Evolutionary conservation across 768 basidiomycete genomes (phyloP), one percentile per base, ranked within the genome.

Genomic region (Tylopilus sp.): DNA sequence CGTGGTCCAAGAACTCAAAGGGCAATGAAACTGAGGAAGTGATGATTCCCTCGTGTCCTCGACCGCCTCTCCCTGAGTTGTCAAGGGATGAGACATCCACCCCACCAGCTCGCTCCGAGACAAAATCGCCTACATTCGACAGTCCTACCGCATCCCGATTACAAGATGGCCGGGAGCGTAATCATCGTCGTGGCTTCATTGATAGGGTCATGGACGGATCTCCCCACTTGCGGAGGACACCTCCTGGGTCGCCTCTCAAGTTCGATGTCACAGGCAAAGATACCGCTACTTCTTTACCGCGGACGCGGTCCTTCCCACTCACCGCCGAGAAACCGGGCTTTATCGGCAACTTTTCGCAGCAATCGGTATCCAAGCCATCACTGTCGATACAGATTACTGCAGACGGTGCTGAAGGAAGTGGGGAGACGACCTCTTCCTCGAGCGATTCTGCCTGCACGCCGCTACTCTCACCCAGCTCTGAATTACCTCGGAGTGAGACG

Each of bases 151-250:
- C 44, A 14, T 46, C 55, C 13, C 55, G 24, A 36, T 42, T 45
- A 17, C 56, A 36, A 19, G 63, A 60, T 31, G 54, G 50, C 33
- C 59, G 55, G 40, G 60, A 57, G 38, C 67, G 84, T 48, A 77
- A 84, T 56, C 86, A 86, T 64, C 76, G 76, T 53, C 76, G 84
- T 10, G 80, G 84, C 6, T 82, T 81, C 61, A 76, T 81, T 50
- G 82, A 85, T 54, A 53, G 72, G 25, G 58, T 55, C 43, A 59
- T 69, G n/a, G 62, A 70, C 34, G 66, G 45, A 25, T 59, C 67
- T 17, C 63, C 68, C 6, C 61, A 52, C 16, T 50, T 80, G 51
- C 76, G 71, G 55, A 69, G 65, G 59, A 84, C 83, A 14, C 79
- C 81, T 4, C 74, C 79, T 6, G 79, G 79, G 5, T 76, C 78